Base-by-base conservation (phyloP, 139 green algal species). In the Coelastrella sp. region DNA sequence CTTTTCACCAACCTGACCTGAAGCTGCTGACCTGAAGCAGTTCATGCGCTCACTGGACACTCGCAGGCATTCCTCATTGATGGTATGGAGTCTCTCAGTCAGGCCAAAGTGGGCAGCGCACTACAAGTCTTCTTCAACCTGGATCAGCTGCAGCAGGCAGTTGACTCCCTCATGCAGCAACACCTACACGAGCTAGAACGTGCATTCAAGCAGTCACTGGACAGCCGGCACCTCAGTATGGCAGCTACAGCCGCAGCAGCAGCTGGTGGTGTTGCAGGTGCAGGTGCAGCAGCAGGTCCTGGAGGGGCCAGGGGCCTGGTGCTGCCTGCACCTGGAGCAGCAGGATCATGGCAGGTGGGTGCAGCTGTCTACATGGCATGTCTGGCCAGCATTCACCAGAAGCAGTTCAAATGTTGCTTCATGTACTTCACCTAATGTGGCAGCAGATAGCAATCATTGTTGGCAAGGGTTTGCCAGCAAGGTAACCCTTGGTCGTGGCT, bases 41-140 rank as follows among this genome's bases (percentile, higher is more conserved):
- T n/a, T n/a, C n/a, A n/a, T n/a, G n/a, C n/a, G n/a, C n/a, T n/a
- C n/a, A n/a, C n/a, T n/a, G n/a, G n/a, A n/a, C 32, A 7, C 19
- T 20, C 54, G 14, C 91, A 98, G 94, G 93, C 90, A 3, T 92
- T 94, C 6, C 94, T 99, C 61, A 75, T 80, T n/a, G 88, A 94
- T 13, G 97, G 97, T 47, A 96, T 98, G 93, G 92, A 96, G 23
- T 91, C 90, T 17, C 91, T 97, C 57, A 98, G 95, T 91, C 97
- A 99, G 91, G 96, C 96, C 5, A 96, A 98, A 7, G 96, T 99
- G 79, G 97, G 97, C 77, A 95, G 91, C 19, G 97, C 97, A 7
- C 95, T 99, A 85, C 97, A 99, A 92, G 96, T 98, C 16, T 97
- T 96, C 75, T 98, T 97, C 96, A 99, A 99, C 93, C 92, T 99